Percentiles rank a stretch among this genome's conserved stretches.
These are phyloP conservation scores for Auxenochlorella protothecoides DNA, from an alignment of 139 green algal species.

Conservation along the genomic window DNA sequence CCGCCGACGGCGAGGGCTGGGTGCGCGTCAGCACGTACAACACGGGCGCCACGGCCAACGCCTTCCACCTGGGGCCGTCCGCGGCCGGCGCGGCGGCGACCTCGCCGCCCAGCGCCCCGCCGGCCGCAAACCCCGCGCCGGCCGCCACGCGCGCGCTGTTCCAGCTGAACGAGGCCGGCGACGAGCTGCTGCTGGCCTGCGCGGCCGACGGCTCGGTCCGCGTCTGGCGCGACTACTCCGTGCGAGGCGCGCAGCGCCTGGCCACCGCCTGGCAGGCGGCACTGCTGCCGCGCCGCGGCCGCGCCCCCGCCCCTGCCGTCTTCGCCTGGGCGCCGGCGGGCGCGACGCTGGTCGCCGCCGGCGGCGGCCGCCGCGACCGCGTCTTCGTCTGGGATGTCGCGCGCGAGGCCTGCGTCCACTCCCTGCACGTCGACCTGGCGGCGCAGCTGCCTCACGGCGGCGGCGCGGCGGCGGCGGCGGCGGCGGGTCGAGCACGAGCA, in stretches of 20 bases:
- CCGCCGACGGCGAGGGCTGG: constrained; percentile 41
- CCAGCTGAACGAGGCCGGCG: constrained; percentile 67
- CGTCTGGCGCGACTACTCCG: constrained; percentile 59
- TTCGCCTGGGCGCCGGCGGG: constrained; percentile 18
- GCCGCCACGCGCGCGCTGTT: constrained; percentile 11
- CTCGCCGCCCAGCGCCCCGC: background rate
- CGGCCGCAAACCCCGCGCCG: constrained; percentile 27
- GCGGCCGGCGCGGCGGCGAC: background rate
- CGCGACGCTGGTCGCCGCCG: constrained; percentile 26
- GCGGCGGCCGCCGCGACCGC: constrained; percentile 11
- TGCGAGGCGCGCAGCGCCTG: constrained; percentile 36
- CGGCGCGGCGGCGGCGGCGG: constrained; percentile 3
- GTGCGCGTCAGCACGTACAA: constrained; percentile 51
- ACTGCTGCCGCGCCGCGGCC: constrained; percentile 20
- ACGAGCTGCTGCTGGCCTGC: constrained; percentile 53
- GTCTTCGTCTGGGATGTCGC: constrained; percentile 46
- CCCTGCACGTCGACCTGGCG: constrained; percentile 18
- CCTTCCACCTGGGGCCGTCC: constrained; percentile 14
- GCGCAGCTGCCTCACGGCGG: too few relatives aligned
- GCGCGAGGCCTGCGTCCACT: constrained; percentile 35
- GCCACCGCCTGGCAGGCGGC: constrained; percentile 60
- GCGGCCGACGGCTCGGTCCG: constrained; percentile 55
- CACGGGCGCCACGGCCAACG: constrained; percentile 13
- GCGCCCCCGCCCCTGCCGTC: constrained; percentile 1
- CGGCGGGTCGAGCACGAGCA: background rate